Conservation (phyloP, 441 rosid genomes). For the Croton laevigatus region DNA sequence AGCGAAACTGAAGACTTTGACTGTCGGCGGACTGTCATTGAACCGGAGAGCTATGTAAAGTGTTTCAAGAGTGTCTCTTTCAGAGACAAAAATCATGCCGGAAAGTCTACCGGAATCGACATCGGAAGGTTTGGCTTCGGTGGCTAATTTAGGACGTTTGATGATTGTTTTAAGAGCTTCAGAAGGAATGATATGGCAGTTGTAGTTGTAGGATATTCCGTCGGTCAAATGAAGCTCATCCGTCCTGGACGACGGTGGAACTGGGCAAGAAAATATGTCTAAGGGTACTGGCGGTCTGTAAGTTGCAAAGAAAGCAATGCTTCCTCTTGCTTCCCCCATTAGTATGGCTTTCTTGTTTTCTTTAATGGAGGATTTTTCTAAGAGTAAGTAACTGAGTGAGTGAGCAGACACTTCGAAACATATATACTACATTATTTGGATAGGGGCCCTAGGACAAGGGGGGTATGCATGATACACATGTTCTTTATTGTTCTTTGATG, state of each 20-base stretch:
- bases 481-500: no score
- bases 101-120: constrained; percentile 3
- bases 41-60: constrained; percentile 6
- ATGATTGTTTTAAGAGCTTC: constrained; percentile 7
- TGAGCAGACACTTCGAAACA: no score
- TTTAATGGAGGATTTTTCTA: neutral
- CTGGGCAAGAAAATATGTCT: neutral
- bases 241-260: neutral
- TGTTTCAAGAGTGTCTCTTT: constrained; percentile 8
- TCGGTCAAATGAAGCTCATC: constrained; percentile 9
- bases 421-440: no score
- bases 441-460: no score
- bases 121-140: neutral
- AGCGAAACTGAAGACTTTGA: constrained; percentile 11
- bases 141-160: constrained; percentile 2
- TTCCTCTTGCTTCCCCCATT: neutral
- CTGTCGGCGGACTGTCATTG: neutral
- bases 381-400: no score
- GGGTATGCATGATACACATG: no score
- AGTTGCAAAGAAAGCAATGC: constrained; percentile 13
- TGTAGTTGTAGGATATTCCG: neutral
- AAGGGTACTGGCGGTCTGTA: neutral
- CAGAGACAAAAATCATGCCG: constrained; percentile 2
- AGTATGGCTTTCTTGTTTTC: neutral
- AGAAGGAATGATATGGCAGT: constrained; percentile 1